Percentiles rank a stretch among this genome's conserved stretches.
These are phyloP conservation scores for Termitomyces sp. DNA, from an alignment of 768 basidiomycete genomes.

Conservation along the genomic window DNA sequence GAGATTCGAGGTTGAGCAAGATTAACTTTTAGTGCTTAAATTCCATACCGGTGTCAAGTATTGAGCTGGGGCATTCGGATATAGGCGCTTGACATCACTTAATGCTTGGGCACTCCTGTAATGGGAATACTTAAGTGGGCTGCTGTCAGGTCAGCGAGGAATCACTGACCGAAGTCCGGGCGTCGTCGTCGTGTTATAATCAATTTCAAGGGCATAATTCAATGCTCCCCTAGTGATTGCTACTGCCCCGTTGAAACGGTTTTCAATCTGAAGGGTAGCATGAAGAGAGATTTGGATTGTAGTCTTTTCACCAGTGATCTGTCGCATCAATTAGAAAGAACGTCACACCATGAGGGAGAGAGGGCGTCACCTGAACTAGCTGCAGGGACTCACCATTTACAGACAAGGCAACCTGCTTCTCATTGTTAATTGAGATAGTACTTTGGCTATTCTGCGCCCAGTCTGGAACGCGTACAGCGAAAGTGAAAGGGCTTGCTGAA, in stretches of 20 bases:
- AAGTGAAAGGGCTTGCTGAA: conserved; percentile 24
- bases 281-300: conserved; percentile 25
- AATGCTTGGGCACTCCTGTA: conserved; percentile 33
- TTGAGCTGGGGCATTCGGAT: conserved; percentile 28
- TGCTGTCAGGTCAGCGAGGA: background rate
- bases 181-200: conserved; percentile 26
- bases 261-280: conserved; percentile 28
- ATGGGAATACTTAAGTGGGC: background rate
- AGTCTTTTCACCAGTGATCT: conserved; percentile 22
- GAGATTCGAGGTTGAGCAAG: background rate
- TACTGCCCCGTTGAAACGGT: conserved; percentile 27
- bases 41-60: conserved; percentile 29
- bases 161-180: conserved; percentile 25
- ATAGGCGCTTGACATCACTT: conserved; percentile 26
- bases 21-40: background rate
- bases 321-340: conserved; percentile 3
- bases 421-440: conserved; percentile 27
- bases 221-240: conserved; percentile 23
- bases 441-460: conserved; percentile 32
- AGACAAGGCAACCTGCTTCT: conserved; percentile 14
- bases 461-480: conserved; percentile 32
- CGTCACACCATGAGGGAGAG: background rate
- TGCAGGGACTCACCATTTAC: conserved; percentile 27
- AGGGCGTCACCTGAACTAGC: conserved; percentile 19
- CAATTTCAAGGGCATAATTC: conserved; percentile 32